Percentiles rank a stretch among this genome's conserved stretches.
Evolutionary conservation across 768 basidiomycete species (phyloP).

Genomic region (Termitomyces eurrhizus): DNA sequence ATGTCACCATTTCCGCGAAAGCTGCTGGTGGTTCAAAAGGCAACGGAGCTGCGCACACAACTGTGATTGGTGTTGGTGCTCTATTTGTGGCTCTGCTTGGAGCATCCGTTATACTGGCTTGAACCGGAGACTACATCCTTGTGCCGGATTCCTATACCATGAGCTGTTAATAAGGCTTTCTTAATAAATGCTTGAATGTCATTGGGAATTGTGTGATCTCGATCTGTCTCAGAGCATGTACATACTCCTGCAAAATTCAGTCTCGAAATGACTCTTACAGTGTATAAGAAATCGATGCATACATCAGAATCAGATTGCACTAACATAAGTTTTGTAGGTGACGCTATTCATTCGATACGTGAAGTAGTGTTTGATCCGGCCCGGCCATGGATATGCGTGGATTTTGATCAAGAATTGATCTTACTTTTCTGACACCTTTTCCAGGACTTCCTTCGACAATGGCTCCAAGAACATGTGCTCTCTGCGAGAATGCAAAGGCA

Average conservation of each 20-base stretch:
- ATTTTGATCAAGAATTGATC: slow-evolving; percentile 1
- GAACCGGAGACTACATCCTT: neutral
- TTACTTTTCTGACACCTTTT: neutral
- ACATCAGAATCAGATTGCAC: neutral
- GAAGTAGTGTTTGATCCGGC: neutral
- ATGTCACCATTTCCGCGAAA: neutral
- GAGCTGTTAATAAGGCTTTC: neutral
- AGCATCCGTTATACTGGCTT: neutral
- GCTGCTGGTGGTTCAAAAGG: neutral
- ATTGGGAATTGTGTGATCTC: neutral
- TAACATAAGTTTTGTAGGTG: neutral
- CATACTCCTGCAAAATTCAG: neutral
- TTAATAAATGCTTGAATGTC: neutral
- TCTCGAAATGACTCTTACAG: neutral
- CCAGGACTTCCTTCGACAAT: neutral
- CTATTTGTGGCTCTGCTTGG: neutral
- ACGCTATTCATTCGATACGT: too few species aligned
- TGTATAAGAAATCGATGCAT: neutral
- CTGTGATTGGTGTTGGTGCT: neutral
- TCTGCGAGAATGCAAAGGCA: slow-evolving; percentile 56
- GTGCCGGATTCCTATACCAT: neutral
- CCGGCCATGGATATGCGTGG: neutral
- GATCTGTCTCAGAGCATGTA: neutral
- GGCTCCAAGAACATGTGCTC: slow-evolving; percentile 7
- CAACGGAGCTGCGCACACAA: neutral